Conservation (phyloP, 2,329 filamentous ascomycete genomes). For the Seiridium cupressi region DNA sequence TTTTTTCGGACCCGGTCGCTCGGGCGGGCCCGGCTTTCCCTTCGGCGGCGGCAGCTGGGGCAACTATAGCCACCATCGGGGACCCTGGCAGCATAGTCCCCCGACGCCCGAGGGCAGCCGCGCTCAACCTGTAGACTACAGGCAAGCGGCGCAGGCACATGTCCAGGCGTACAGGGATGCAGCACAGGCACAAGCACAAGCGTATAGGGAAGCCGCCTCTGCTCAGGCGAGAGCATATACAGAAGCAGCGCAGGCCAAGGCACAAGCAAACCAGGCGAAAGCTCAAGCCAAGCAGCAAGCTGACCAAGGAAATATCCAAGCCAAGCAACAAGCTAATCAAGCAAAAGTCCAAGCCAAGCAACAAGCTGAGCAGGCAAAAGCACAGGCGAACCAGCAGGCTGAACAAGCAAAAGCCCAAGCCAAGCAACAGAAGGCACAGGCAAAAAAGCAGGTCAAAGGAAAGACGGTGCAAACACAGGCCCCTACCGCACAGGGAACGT, state of each 20-base stretch:
- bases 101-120: not conserved
- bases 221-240: not conserved
- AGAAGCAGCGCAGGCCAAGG: not conserved
- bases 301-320: not conserved
- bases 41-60: slow-evolving; percentile 1
- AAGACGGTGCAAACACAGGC: not conserved
- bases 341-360: not conserved
- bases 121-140: not conserved
- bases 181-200: not conserved
- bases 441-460: not conserved
- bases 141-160: no score
- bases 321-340: not conserved
- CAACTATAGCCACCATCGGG: not conserved
- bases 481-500: not conserved
- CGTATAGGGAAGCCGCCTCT: not conserved
- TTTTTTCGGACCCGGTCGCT: slow-evolving; percentile 7
- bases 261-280: not conserved
- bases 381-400: no score
- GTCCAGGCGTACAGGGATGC: no score
- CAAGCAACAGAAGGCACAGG: not conserved
- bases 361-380: not conserved
- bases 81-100: not conserved
- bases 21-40: slow-evolving; percentile 6
- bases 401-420: not conserved
- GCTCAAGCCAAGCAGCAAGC: not conserved